Evolutionary conservation across 148 eudicot species (phyloP).

Genomic region (Heliamphora exappendiculata): DNA sequence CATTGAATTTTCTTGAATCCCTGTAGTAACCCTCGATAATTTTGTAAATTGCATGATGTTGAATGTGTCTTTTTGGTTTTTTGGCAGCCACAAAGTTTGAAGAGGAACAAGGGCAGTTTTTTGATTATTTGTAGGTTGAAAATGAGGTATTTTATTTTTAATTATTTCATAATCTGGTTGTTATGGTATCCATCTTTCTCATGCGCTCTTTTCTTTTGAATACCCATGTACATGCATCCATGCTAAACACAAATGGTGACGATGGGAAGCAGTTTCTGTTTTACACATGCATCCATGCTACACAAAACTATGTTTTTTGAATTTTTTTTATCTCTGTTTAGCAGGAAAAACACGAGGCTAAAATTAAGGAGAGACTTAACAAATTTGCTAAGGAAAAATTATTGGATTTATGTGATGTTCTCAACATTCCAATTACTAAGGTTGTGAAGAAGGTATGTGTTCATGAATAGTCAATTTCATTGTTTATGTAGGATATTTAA

Average conservation of each 20-base stretch:
- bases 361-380: constrained; percentile 77
- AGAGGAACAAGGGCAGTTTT: constrained; percentile 74
- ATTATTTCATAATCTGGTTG: not conserved
- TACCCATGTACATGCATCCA: not conserved
- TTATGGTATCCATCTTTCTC: not conserved
- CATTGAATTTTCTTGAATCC: not conserved
- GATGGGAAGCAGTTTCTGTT: not conserved
- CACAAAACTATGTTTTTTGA: not conserved
- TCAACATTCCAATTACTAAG: constrained; percentile 59
- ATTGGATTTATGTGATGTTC: constrained; percentile 78
- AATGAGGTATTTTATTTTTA: constrained; percentile 49
- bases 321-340: not conserved
- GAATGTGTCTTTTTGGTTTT: not conserved
- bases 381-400: constrained; percentile 79
- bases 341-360: constrained; percentile 76
- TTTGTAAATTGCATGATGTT: constrained; percentile 9
- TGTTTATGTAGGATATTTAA: not conserved
- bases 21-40: not conserved
- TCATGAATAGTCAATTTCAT: not conserved
- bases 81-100: constrained; percentile 53
- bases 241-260: not conserved
- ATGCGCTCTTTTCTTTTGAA: not conserved
- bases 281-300: not conserved
- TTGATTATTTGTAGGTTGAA: constrained; percentile 82
- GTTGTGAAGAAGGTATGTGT: constrained; percentile 48